Base-by-base conservation (phyloP, 73 alveolate genomes). In the Paramecium sexaurelia region DNA sequence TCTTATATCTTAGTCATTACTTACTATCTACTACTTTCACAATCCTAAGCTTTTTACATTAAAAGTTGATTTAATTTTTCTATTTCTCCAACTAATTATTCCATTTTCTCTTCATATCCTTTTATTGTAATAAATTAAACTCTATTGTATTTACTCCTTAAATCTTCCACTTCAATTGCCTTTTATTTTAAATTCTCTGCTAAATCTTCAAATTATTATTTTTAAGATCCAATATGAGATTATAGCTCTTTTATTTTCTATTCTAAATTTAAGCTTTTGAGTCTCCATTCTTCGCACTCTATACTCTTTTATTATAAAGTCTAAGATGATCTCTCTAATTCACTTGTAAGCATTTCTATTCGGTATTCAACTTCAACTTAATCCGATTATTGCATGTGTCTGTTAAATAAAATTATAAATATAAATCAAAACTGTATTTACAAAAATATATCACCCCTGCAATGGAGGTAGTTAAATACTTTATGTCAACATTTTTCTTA, bases 221-320 rank as follows among this genome's bases (percentile, higher is more conserved):
- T 78, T 19, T 40, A 29, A 15, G 68, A 45, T 78, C 75, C 29
- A 36, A 78, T 24, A 61, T 78, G 90, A 24, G 68, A 20, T 41
- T 78, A 11, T 0, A 41, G 19, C 2, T 78, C 90, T 45, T 41
- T 78, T 9, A 78, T 17, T 26, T 78, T 78, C 75, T 78, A 78
- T 11, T 78, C 90, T 33, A 78, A 24, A 8, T 19, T 29, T 40
- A 78, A 26, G 10, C 61, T 24, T 13, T 78, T 41, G 1, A 78
- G 55, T 40, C 90, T 20, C 29, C 55, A 78, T 78, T 78, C 68
- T 78, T 78, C 90, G 41, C 90, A 78, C 19, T 78, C 90, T 24
- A 78, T 39, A 1, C 55, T 78, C 55, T 78, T 78, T 15, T 78
- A 78, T 78, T 78, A 33, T 22, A 78, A 22, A 19, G 71, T 33